These are phyloP conservation scores for Amauroascus verrucosus DNA, from an alignment of 2,329 filamentous ascomycete genomes.

Conservation along the genomic window DNA sequence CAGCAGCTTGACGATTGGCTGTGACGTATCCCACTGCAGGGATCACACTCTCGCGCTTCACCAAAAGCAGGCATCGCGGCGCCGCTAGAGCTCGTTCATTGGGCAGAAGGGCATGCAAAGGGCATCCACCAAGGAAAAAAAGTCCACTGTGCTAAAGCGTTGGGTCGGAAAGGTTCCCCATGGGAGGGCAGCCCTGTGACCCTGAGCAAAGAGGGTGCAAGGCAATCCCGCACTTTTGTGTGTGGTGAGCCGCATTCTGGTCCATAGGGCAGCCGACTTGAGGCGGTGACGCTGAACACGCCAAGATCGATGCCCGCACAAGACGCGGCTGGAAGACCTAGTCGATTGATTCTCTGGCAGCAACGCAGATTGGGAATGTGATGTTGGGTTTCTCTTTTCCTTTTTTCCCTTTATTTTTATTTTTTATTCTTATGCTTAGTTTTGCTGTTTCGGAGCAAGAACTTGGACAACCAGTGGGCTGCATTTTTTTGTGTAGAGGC, in stretches of 20 bases:
- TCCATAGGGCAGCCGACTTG: slow-evolving; percentile 2
- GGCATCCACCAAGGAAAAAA: no score
- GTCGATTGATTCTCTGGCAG: not conserved
- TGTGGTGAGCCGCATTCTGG: not conserved
- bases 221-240: not conserved
- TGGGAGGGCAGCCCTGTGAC: not conserved
- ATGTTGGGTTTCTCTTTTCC: no score
- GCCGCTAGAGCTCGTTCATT: not conserved
- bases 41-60: slow-evolving; percentile 2
- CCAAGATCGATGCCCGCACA: not conserved
- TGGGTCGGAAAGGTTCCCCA: not conserved
- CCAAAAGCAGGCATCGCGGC: not conserved
- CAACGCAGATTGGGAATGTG: no score
- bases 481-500: no score
- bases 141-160: not conserved
- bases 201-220: not conserved
- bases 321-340: not conserved
- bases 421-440: not conserved
- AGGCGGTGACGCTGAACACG: slow-evolving; percentile 3
- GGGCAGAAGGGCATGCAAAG: not conserved
- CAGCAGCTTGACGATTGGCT: not conserved
- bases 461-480: no score
- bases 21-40: slow-evolving; percentile 9
- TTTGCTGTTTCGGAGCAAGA: no score
- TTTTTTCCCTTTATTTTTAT: not conserved